Evolutionary conservation across 2,329 filamentous ascomycete species (phyloP).

Genomic region (Neobulgaria alba): DNA sequence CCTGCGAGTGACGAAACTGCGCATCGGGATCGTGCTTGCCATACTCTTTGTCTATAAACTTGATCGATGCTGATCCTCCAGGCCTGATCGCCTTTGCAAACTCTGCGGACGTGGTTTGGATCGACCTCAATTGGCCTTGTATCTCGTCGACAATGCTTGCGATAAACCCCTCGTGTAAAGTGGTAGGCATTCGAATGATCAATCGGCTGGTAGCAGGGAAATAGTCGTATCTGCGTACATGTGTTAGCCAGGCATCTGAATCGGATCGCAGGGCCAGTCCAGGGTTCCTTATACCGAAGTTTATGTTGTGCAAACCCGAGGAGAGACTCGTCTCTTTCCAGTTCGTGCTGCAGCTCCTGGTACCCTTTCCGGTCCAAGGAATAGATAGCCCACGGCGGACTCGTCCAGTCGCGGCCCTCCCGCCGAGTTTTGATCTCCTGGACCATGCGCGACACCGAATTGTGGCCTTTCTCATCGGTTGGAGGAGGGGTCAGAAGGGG

Average conservation of each 20-base stretch:
- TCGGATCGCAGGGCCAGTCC: constrained; percentile 6
- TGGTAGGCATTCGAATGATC: constrained; percentile 17
- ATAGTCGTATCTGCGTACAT: constrained; percentile 17
- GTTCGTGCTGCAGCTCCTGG: constrained; percentile 8
- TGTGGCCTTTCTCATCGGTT: constrained; percentile 8
- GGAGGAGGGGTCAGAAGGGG: constrained; percentile 11
- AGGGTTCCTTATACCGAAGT: constrained; percentile 10
- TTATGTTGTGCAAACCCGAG: constrained; percentile 11
- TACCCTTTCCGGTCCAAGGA: constrained; percentile 6
- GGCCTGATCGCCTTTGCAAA: constrained; percentile 13
- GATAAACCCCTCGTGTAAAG: constrained; percentile 14
- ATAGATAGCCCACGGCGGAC: constrained; percentile 8
- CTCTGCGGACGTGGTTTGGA: constrained; percentile 9
- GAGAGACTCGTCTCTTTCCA: constrained; percentile 8
- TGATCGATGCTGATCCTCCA: constrained; percentile 12
- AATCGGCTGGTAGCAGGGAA: constrained; percentile 9
- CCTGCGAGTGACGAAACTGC: constrained; percentile 13
- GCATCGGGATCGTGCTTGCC: constrained; percentile 14
- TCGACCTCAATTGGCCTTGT: constrained; percentile 5
- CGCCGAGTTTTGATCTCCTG: constrained; percentile 8
- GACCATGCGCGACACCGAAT: constrained; percentile 9
- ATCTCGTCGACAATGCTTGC: constrained; percentile 10
- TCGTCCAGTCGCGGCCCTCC: constrained; percentile 5
- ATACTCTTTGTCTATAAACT: constrained; percentile 10
- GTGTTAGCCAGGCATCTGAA: no score